phyloP scores from a whole-genome alignment of 2,329 filamentous ascomycete genomes.

The Aspergillus jensenii region DNA sequence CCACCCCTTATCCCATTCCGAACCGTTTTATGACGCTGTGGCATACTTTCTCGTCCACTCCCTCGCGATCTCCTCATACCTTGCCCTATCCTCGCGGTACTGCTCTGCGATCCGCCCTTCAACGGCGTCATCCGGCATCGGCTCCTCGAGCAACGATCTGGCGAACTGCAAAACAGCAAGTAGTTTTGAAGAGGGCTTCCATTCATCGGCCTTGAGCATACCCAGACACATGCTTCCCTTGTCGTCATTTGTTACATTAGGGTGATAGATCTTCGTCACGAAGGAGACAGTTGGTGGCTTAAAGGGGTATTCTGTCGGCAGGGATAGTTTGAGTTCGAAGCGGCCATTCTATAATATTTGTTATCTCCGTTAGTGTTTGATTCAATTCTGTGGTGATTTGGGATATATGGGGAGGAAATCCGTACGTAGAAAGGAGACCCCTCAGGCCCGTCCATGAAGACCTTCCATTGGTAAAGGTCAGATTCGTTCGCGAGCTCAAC shows the following conservation, averaged over 20 bases:
- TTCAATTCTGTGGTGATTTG: neutral
- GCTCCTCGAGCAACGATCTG: conserved; percentile 71
- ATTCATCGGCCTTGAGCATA: conserved; percentile 79
- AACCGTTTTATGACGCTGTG: conserved; percentile 23
- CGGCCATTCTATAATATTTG: conserved; percentile 58
- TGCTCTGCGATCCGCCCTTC: conserved; percentile 84
- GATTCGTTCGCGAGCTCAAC: conserved; percentile 61
- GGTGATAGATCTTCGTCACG: conserved; percentile 90
- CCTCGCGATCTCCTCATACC: conserved; percentile 73
- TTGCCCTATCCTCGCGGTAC: conserved; percentile 66
- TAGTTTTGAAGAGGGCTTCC: conserved; percentile 85
- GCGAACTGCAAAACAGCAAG: conserved; percentile 74
- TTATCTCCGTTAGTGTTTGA: neutral
- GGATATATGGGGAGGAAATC: conserved; percentile 12
- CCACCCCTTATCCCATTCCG: neutral
- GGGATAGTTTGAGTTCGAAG: conserved; percentile 70
- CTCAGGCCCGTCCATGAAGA: conserved; percentile 65
- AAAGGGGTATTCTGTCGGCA: conserved; percentile 85
- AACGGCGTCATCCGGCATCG: conserved; percentile 85
- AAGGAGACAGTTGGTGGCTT: conserved; percentile 80
- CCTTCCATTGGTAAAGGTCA: conserved; percentile 68
- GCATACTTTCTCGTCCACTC: conserved; percentile 76
- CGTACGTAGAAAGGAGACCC: conserved; percentile 65
- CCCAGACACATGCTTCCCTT: conserved; percentile 82
- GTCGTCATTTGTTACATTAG: conserved; percentile 86